phyloP scores from a whole-genome alignment of 441 rosid genomes.

The Erysimum pusillum region DNA sequence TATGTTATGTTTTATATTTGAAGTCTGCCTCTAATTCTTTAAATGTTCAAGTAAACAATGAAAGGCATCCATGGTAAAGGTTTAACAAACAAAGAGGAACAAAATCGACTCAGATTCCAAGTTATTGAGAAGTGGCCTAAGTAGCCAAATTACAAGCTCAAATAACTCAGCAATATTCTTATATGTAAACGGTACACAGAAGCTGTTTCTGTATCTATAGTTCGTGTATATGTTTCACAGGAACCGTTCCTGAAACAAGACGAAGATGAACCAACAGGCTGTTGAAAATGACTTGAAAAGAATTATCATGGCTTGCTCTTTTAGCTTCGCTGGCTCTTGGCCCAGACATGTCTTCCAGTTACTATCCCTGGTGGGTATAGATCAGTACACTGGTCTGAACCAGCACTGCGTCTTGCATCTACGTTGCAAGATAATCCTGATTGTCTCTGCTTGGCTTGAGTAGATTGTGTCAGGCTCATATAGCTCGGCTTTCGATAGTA shows the following conservation, averaged over 20 bases:
- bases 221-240: conserved; percentile 40
- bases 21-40: conserved; percentile 4
- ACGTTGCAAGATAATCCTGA: conserved; percentile 44
- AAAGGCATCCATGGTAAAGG: conserved; percentile 18
- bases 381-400: conserved; percentile 49
- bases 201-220: conserved; percentile 39
- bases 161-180: conserved; percentile 28
- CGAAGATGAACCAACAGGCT: conserved; percentile 59
- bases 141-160: conserved; percentile 42
- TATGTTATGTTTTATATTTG: background rate
- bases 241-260: conserved; percentile 39
- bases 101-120: conserved; percentile 15
- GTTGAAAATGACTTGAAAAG: conserved; percentile 54
- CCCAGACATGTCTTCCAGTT: conserved; percentile 47
- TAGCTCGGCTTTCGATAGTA: conserved; percentile 67
- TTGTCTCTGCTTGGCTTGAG: conserved; percentile 74
- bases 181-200: conserved; percentile 31
- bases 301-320: conserved; percentile 50
- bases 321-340: conserved; percentile 51
- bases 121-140: conserved; percentile 34
- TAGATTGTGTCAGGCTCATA: conserved; percentile 87
- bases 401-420: conserved; percentile 37
- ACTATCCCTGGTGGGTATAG: conserved; percentile 46
- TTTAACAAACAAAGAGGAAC: conserved; percentile 10
- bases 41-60: conserved; percentile 1